Evolutionary conservation across 108 stramenopile species (phyloP).

Genomic region (Discostella stelligeroides): DNA sequence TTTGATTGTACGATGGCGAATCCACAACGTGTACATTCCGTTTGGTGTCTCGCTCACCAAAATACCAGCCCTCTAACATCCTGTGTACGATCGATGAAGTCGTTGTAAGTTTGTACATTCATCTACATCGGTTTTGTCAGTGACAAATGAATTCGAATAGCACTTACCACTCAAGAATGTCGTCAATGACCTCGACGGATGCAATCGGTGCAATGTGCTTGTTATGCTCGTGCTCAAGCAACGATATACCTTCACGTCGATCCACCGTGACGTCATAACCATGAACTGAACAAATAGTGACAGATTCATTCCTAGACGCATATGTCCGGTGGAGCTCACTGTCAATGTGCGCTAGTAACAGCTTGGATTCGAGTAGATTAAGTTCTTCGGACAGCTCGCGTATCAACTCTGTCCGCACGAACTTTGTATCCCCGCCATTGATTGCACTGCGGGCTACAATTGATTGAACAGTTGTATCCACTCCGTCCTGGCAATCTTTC

Average conservation of each 20-base stretch:
- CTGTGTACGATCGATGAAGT: background rate
- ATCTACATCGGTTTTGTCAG: background rate
- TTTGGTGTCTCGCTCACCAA: constrained; percentile 27
- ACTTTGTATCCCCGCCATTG: constrained; percentile 21
- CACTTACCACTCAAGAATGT: constrained; percentile 36
- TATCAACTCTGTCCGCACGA: constrained; percentile 18
- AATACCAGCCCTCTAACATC: constrained; percentile 51
- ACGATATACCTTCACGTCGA: constrained; percentile 24
- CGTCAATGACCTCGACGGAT: constrained; percentile 21
- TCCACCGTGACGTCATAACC: constrained; percentile 31
- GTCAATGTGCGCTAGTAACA: constrained; percentile 23
- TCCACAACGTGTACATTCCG: background rate
- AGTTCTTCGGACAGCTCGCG: constrained; percentile 28
- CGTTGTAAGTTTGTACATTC: background rate
- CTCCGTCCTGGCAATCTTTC: background rate
- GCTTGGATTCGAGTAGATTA: background rate
- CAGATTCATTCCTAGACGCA: constrained; percentile 17
- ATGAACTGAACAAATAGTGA: constrained; percentile 35
- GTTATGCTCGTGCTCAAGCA: constrained; percentile 39
- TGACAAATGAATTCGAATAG: background rate
- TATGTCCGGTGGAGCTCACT: constrained; percentile 27
- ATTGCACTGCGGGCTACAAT: constrained; percentile 14
- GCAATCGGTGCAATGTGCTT: constrained; percentile 17
- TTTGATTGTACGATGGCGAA: constrained; percentile 10
- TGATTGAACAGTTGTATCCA: constrained; percentile 3